These are phyloP conservation scores for Colletotrichum shisoi DNA, from an alignment of 2,329 filamentous ascomycete genomes.

Conservation along the genomic window DNA sequence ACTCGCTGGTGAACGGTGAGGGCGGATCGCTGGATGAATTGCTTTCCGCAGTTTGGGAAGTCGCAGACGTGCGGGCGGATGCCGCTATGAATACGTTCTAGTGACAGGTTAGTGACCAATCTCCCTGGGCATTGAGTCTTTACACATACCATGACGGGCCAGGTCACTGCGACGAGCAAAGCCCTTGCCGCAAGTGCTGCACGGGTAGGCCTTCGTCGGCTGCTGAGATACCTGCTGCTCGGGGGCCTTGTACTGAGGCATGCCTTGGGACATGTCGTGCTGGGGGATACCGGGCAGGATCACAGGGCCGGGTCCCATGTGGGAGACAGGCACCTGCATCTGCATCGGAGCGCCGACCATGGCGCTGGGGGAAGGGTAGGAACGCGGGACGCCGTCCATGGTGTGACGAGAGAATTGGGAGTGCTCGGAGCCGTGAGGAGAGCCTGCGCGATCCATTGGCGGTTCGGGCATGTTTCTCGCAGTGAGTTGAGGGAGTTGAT, in stretches of 20 bases:
- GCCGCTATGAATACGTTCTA: constrained; percentile 95
- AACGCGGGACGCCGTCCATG: constrained; percentile 56
- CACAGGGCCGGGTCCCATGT: constrained; percentile 48
- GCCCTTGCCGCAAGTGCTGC: constrained; percentile 86
- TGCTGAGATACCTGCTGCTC: constrained; percentile 37
- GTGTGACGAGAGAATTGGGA: constrained; percentile 62
- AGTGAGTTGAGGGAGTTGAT: constrained; percentile 44
- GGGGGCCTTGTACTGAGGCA: constrained; percentile 42
- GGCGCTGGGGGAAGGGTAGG: constrained; percentile 62
- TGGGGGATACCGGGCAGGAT: constrained; percentile 54
- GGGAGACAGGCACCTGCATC: constrained; percentile 55
- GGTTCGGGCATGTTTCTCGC: constrained; percentile 42
- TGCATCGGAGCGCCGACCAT: constrained; percentile 54
- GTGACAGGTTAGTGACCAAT: constrained; percentile 41
- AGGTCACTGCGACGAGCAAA: constrained; percentile 95
- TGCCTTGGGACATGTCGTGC: constrained; percentile 43
- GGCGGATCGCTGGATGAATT: constrained; percentile 96
- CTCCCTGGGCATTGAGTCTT: not conserved
- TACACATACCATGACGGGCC: constrained; percentile 83
- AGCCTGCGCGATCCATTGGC: constrained; percentile 62
- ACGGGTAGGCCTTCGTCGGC: constrained; percentile 64
- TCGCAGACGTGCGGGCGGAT: constrained; percentile 92
- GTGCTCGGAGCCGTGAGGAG: constrained; percentile 67
- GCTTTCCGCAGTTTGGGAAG: constrained; percentile 85
- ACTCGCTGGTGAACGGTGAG: constrained; percentile 94